Percentiles rank a stretch among this genome's conserved stretches.
phyloP scores from a whole-genome alignment of 768 basidiomycete genomes.

The Tephrocybe sp. region DNA sequence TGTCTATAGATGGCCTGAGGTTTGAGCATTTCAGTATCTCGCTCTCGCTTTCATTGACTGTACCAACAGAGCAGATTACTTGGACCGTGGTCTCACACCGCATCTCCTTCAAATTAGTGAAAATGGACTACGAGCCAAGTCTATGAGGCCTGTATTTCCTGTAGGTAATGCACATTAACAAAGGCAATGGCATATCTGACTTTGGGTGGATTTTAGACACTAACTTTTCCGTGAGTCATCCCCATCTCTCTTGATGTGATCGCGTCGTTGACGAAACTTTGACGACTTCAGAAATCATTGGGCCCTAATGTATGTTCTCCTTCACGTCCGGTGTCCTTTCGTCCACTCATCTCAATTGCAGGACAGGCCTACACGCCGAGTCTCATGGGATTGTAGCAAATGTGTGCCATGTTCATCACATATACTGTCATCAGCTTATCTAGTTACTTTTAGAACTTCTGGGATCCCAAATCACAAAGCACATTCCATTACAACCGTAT shows the following conservation, averaged over 20 bases:
- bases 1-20: conserved; percentile 88
- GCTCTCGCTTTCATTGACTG: conserved; percentile 9
- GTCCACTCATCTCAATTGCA: conserved; percentile 25
- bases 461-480: conserved; percentile 63
- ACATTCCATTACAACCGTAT: conserved; percentile 75
- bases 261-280: neutral
- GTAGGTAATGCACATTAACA: too few relatives aligned
- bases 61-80: conserved; percentile 71
- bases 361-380: conserved; percentile 89
- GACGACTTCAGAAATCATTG: conserved; percentile 73
- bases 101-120: conserved; percentile 79
- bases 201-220: conserved; percentile 46
- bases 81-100: conserved; percentile 84
- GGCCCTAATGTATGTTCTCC: conserved; percentile 67
- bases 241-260: neutral
- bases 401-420: conserved; percentile 38
- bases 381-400: conserved; percentile 92
- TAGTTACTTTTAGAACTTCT: conserved; percentile 65
- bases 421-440: neutral
- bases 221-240: conserved; percentile 83
- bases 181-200: too few relatives aligned
- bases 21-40: conserved; percentile 24
- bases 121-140: conserved; percentile 85
- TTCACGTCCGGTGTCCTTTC: neutral
- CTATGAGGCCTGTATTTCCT: conserved; percentile 85